Evolutionary conservation across 352 stramenopile species (phyloP).

Genomic region (Phytopythium ostracodes): DNA sequence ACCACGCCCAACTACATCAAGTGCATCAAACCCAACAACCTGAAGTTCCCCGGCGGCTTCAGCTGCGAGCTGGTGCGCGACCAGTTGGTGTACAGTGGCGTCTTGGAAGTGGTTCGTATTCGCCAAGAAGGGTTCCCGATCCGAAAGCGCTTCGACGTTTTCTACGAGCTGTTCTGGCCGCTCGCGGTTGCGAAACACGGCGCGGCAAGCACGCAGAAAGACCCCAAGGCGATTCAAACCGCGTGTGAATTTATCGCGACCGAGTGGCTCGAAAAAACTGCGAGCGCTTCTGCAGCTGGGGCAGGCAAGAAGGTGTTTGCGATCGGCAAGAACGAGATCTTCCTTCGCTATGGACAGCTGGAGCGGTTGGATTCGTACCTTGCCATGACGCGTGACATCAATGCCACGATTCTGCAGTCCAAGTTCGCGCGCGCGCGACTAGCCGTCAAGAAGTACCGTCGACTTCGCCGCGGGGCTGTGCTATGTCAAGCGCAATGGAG

Average conservation of each 20-base stretch:
- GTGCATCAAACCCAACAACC: constrained; percentile 94
- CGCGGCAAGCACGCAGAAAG: constrained; percentile 15
- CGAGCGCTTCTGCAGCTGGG: not conserved
- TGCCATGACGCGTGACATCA: constrained; percentile 32
- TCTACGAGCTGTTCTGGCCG: constrained; percentile 71
- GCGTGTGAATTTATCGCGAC: constrained; percentile 46
- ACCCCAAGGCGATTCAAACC: constrained; percentile 20
- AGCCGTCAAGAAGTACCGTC: constrained; percentile 34
- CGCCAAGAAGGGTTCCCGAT: constrained; percentile 90
- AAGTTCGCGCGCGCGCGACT: constrained; percentile 42
- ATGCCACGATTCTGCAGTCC: constrained; percentile 45
- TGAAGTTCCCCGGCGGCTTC: constrained; percentile 89
- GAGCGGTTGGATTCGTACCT: constrained; percentile 62
- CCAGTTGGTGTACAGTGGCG: constrained; percentile 90
- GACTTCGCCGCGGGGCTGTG: constrained; percentile 28
- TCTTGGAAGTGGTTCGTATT: constrained; percentile 92
- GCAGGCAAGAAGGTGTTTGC: constrained; percentile 47
- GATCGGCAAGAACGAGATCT: constrained; percentile 70
- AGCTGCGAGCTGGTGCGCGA: constrained; percentile 87
- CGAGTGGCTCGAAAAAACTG: constrained; percentile 36
- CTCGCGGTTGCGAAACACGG: constrained; percentile 29
- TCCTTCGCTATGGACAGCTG: constrained; percentile 73
- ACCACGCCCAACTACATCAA: constrained; percentile 94
- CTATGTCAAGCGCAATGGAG: constrained; percentile 52
- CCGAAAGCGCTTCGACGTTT: constrained; percentile 68